Percentiles rank a stretch among this genome's conserved stretches.
Evolutionary conservation across 768 basidiomycete species (phyloP).

Genomic region (Paxillus ammoniavirescens): DNA sequence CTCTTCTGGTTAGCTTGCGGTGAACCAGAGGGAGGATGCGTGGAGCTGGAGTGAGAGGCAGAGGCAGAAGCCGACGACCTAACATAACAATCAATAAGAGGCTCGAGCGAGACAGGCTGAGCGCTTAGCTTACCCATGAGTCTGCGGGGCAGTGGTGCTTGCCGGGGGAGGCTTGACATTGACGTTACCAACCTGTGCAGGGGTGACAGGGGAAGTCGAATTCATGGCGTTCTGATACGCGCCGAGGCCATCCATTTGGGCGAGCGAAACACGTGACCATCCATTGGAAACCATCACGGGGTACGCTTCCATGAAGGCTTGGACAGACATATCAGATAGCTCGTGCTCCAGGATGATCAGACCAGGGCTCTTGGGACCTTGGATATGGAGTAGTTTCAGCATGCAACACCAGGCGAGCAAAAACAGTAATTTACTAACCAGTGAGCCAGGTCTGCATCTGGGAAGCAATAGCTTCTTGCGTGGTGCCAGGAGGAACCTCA

Average conservation of each 20-base stretch:
- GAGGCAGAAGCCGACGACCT: constrained; percentile 5
- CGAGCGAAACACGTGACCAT: constrained; percentile 67
- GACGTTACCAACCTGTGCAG: constrained; percentile 20
- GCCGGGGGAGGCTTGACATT: constrained; percentile 14
- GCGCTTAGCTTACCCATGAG: constrained; percentile 6
- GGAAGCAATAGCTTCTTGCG: constrained; percentile 42
- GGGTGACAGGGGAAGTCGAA: constrained; percentile 25
- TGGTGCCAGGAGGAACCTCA: constrained; percentile 38
- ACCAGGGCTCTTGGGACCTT: constrained; percentile 72
- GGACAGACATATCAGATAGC: constrained; percentile 54
- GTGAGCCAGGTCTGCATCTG: constrained; percentile 57
- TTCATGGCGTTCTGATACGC: constrained; percentile 48
- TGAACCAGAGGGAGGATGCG: constrained; percentile 16
- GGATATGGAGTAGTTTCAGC: background rate
- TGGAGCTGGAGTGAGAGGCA: constrained; percentile 8
- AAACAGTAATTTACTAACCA: constrained; percentile 32
- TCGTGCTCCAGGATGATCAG: constrained; percentile 88
- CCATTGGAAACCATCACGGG: constrained; percentile 62
- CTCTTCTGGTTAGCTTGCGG: constrained; percentile 34
- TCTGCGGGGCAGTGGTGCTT: constrained; percentile 6
- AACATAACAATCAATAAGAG: background rate
- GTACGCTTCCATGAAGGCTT: constrained; percentile 65
- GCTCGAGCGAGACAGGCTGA: background rate
- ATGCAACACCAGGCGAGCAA: background rate
- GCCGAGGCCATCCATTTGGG: constrained; percentile 38